phyloP scores from a whole-genome alignment of 2,329 filamentous ascomycete genomes.

The Pseudogymnoascus sp. region DNA sequence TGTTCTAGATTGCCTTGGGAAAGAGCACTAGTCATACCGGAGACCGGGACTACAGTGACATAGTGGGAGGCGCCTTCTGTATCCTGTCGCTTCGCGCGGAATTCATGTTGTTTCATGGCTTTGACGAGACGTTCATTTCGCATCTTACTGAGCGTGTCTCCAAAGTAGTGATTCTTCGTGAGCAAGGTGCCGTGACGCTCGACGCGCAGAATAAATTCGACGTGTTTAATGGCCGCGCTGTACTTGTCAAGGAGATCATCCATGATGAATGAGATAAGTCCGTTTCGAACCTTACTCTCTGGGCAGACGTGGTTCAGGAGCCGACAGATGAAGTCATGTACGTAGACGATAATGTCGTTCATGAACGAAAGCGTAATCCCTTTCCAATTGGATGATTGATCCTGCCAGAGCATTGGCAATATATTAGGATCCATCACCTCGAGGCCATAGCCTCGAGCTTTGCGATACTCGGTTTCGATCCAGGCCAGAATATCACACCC shows the following conservation, averaged over 20 bases:
- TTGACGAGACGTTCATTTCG: not conserved
- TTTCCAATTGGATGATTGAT: conserved; percentile 50
- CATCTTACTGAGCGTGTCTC: conserved; percentile 26
- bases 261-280: conserved; percentile 26
- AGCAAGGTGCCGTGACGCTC: conserved; percentile 41
- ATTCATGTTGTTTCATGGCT: not conserved
- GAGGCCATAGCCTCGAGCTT: not conserved
- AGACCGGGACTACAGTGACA: not conserved
- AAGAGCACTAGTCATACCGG: not conserved
- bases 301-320: conserved; percentile 14
- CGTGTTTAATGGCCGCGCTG: conserved; percentile 40
- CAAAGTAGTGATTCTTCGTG: conserved; percentile 51
- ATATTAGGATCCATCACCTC: not conserved
- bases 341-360: conserved; percentile 42
- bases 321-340: conserved; percentile 42
- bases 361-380: conserved; percentile 42
- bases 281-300: conserved; percentile 38
- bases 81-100: not conserved
- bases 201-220: conserved; percentile 45
- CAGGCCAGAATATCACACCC: not conserved
- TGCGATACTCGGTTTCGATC: conserved; percentile 10
- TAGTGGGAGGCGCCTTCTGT: not conserved
- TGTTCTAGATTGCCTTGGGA: conserved; percentile 32
- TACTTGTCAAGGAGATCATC: conserved; percentile 39
- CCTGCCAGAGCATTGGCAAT: conserved; percentile 25